phyloP scores from a whole-genome alignment of 2,329 filamentous ascomycete species.

The Geoglossum cookeanum region DNA sequence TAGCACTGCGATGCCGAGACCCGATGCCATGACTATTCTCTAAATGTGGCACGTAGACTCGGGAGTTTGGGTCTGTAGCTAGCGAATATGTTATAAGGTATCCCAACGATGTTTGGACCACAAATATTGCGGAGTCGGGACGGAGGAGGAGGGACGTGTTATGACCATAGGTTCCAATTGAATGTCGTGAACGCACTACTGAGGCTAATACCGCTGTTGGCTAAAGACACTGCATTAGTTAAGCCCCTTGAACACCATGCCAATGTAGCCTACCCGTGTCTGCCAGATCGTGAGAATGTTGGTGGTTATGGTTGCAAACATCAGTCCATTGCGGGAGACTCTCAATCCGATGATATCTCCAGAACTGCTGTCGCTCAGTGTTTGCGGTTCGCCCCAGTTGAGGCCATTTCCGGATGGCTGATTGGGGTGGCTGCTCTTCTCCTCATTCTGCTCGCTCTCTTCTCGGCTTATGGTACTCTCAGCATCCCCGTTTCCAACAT shows the following conservation, averaged over 20 bases:
- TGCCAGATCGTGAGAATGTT: conserved; percentile 92
- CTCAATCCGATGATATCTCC: conserved; percentile 56
- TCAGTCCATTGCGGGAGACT: conserved; percentile 58
- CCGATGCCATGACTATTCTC: conserved; percentile 27
- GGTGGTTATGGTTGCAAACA: conserved; percentile 73
- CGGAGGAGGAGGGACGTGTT: conserved; percentile 73
- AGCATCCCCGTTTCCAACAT: neutral
- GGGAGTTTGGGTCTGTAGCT: conserved; percentile 61
- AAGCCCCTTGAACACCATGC: neutral
- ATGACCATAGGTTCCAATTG: conserved; percentile 62
- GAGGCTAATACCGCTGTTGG: conserved; percentile 77
- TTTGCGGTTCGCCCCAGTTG: neutral
- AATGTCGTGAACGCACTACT: conserved; percentile 62
- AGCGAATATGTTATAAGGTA: conserved; percentile 91
- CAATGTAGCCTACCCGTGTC: conserved; percentile 46
- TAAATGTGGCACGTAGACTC: conserved; percentile 60
- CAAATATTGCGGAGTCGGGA: conserved; percentile 80
- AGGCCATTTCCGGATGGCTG: neutral
- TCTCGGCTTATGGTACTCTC: neutral
- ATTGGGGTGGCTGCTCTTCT: neutral
- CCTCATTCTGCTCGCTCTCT: neutral
- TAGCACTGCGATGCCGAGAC: conserved; percentile 40
- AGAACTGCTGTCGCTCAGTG: conserved; percentile 15
- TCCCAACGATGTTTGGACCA: conserved; percentile 68
- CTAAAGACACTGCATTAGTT: conserved; percentile 26